phyloP scores from a whole-genome alignment of 495 filamentous ascomycete species.

The Chaetomidium leptoderma region DNA sequence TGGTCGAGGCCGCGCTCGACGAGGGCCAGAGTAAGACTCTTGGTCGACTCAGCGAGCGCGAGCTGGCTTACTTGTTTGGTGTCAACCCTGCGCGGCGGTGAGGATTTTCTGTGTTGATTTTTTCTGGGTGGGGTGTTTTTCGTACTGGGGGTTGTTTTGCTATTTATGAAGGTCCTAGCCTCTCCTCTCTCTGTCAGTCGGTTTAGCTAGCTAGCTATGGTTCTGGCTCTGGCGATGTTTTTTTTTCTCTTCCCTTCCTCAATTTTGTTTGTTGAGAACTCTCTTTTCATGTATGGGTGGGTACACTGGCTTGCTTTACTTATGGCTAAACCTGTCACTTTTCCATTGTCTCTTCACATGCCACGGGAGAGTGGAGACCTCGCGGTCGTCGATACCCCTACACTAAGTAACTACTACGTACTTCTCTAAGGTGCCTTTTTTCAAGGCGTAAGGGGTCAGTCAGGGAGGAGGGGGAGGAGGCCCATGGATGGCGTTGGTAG shows the following conservation, averaged over 20 bases:
- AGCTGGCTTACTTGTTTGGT: constrained; percentile 67
- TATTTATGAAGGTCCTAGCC: no score
- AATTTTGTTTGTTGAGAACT: background rate
- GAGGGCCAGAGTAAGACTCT: constrained; percentile 66
- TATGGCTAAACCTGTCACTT: background rate
- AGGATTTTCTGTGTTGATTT: background rate
- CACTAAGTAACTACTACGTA: no score
- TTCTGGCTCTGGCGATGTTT: background rate
- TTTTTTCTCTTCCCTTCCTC: background rate
- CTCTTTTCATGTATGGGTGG: background rate
- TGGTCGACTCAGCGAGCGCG: constrained; percentile 54
- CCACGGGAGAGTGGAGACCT: constrained; percentile 10
- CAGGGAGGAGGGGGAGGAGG: no score
- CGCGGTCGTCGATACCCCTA: background rate
- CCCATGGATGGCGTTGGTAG: no score
- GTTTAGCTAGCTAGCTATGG: no score
- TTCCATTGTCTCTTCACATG: background rate
- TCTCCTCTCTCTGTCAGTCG: no score
- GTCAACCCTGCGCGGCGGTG: constrained; percentile 1
- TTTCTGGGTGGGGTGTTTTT: background rate
- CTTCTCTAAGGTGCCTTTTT: no score
- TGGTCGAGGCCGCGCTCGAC: constrained; percentile 79
- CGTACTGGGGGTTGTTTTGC: no score
- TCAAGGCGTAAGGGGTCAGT: no score
- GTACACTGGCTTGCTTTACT: background rate